phyloP scores from a whole-genome alignment of 306 rosid species.

The Clitoria ternatea region DNA sequence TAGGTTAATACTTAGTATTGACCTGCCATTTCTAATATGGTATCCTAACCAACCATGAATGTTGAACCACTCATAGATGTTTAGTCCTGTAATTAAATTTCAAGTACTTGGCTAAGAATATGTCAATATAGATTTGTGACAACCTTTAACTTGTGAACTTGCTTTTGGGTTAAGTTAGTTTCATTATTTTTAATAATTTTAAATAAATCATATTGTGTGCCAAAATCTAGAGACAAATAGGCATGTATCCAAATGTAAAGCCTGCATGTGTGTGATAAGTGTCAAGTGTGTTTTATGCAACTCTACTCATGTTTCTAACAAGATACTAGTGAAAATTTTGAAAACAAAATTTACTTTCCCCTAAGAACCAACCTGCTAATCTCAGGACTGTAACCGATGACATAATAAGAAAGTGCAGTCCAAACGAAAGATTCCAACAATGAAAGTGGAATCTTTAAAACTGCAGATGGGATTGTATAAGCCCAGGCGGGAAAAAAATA shows the following conservation, averaged over 20 bases:
- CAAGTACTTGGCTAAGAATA: too few relatives aligned
- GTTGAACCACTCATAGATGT: too few relatives aligned
- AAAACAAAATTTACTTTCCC: background rate
- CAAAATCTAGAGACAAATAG: background rate
- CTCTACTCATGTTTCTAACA: background rate
- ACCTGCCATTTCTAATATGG: too few relatives aligned
- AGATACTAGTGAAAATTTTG: background rate
- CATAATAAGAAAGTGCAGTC: conserved; percentile 52
- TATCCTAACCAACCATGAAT: too few relatives aligned
- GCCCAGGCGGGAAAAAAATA: conserved; percentile 57
- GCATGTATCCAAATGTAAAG: background rate
- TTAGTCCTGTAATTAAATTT: too few relatives aligned
- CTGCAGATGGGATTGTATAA: conserved; percentile 48
- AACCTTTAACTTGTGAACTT: too few relatives aligned
- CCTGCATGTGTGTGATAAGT: background rate
- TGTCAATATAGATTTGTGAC: too few relatives aligned
- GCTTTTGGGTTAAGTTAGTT: too few relatives aligned
- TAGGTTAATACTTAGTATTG: too few relatives aligned
- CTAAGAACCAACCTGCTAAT: conserved; percentile 37
- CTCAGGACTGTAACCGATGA: conserved; percentile 61
- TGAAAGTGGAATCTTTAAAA: conserved; percentile 51
- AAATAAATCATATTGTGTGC: background rate
- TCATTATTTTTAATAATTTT: too few relatives aligned
- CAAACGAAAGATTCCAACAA: conserved; percentile 53
- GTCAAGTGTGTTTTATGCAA: background rate